Percentiles rank a stretch among this genome's conserved stretches.
phyloP scores from a whole-genome alignment of 2,329 filamentous ascomycete species.

The Achaetomium macrosporum region DNA sequence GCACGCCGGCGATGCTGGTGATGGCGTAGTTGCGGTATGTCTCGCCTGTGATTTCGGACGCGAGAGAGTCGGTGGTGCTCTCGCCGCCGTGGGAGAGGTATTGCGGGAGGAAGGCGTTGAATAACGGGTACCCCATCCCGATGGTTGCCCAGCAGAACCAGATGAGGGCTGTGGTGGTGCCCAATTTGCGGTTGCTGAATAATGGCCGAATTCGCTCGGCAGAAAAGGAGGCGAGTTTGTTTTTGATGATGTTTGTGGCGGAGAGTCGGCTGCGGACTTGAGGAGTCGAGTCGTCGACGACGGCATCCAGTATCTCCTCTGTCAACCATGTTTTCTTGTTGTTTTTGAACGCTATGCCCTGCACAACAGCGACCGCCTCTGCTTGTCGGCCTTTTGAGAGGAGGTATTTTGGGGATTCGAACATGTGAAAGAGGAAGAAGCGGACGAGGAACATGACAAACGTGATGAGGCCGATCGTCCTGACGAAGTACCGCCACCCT shows the following conservation, averaged over 20 bases:
- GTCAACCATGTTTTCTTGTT: slow-evolving; percentile 68
- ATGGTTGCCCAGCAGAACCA: slow-evolving; percentile 81
- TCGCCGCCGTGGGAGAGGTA: slow-evolving; percentile 58
- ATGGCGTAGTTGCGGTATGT: slow-evolving; percentile 80
- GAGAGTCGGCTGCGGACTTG: slow-evolving; percentile 24
- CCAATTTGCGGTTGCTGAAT: slow-evolving; percentile 49
- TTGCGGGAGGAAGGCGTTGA: slow-evolving; percentile 86
- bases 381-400: slow-evolving; percentile 69
- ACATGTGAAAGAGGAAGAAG: slow-evolving; percentile 74
- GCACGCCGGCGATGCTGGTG: slow-evolving; percentile 69
- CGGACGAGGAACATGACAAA: slow-evolving; percentile 72
- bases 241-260: slow-evolving; percentile 42
- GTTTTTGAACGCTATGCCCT: slow-evolving; percentile 71
- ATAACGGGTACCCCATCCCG: slow-evolving; percentile 81
- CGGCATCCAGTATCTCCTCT: slow-evolving; percentile 57
- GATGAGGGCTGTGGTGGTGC: slow-evolving; percentile 48
- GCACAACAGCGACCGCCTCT: slow-evolving; percentile 74
- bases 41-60: slow-evolving; percentile 36
- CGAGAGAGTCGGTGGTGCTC: slow-evolving; percentile 28
- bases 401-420: slow-evolving; percentile 81
- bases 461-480: slow-evolving; percentile 65
- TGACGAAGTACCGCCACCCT: slow-evolving; percentile 71
- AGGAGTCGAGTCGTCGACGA: slow-evolving; percentile 37
- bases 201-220: slow-evolving; percentile 61
- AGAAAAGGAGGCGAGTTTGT: slow-evolving; percentile 62